Percentiles rank a stretch among this genome's conserved stretches.
These are phyloP conservation scores for Angophora floribunda DNA, from an alignment of 345 rosid species.

Conservation along the genomic window DNA sequence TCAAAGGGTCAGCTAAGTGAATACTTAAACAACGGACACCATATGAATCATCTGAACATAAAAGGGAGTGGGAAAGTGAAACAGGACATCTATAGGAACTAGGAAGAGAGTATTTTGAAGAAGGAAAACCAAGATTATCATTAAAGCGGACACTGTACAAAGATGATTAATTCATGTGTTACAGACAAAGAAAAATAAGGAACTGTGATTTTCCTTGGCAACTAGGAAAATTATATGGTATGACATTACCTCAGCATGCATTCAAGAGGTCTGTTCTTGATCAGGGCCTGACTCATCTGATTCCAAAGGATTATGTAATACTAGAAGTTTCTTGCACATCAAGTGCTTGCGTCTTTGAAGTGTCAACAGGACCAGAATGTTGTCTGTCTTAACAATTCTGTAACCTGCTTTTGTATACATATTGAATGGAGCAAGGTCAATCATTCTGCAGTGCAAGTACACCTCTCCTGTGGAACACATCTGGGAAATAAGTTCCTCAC, in stretches of 20 bases:
- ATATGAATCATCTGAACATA: background rate
- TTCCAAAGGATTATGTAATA: constrained; percentile 1
- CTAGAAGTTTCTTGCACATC: constrained; percentile 75
- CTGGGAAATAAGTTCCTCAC: constrained; percentile 70
- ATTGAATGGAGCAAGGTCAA: constrained; percentile 78
- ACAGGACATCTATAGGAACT: background rate
- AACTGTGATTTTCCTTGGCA: background rate
- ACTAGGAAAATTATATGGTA: background rate
- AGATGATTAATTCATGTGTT: background rate
- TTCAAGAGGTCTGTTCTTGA: background rate
- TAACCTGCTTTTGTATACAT: constrained; percentile 93
- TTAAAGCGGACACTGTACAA: background rate
- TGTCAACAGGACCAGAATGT: constrained; percentile 51
- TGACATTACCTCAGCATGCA: background rate
- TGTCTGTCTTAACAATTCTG: constrained; percentile 55
- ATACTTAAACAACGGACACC: background rate
- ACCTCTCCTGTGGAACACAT: constrained; percentile 54
- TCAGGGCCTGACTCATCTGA: constrained; percentile 18
- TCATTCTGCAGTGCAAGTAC: constrained; percentile 87
- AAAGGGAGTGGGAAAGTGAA: background rate
- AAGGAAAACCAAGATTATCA: background rate
- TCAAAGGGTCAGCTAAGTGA: background rate
- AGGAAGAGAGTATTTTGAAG: background rate
- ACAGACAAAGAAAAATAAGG: background rate
- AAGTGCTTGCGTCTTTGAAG: constrained; percentile 89